phyloP scores from a whole-genome alignment of 495 filamentous ascomycete species.

The Penicillium subrubescens region DNA sequence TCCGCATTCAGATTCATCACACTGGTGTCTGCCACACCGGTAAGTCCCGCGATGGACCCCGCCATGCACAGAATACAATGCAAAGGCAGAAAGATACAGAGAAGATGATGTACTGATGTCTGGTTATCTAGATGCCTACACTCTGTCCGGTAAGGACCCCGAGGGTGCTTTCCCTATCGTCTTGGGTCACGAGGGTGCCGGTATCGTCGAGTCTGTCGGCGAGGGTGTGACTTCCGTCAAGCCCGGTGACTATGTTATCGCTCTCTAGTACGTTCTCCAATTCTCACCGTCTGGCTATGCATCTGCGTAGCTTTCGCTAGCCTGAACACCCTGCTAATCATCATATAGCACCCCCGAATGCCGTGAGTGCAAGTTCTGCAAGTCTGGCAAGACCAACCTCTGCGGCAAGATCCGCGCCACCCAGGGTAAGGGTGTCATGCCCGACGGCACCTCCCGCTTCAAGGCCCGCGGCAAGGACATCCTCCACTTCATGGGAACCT shows the following conservation, averaged over 20 bases:
- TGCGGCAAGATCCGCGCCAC: conserved; percentile 99
- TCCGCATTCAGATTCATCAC: conserved; percentile 94
- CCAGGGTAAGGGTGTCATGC: conserved; percentile 95
- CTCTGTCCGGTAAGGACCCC: conserved; percentile 95
- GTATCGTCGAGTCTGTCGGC: conserved; percentile 94
- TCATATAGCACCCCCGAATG: conserved; percentile 85
- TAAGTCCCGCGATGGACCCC: conserved; percentile 41
- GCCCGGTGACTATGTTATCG: conserved; percentile 78
- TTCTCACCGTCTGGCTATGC: background rate
- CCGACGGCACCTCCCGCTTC: conserved; percentile 95
- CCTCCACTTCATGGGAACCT: conserved; percentile 98
- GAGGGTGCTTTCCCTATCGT: conserved; percentile 98
- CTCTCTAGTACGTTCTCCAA: conserved; percentile 75
- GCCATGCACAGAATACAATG: background rate
- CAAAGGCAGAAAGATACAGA: background rate
- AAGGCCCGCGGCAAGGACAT: conserved; percentile 89
- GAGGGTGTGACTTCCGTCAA: conserved; percentile 95
- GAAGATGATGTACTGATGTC: background rate
- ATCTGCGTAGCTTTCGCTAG: background rate
- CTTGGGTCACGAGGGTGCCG: conserved; percentile 95
- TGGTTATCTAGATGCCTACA: conserved; percentile 80
- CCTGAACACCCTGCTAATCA: background rate
- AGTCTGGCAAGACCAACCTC: conserved; percentile 98
- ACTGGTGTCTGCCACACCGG: conserved; percentile 98
- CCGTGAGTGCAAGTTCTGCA: conserved; percentile 98